Base-by-base conservation (phyloP, 208 protist species). In the Angomonas deanei region DNA sequence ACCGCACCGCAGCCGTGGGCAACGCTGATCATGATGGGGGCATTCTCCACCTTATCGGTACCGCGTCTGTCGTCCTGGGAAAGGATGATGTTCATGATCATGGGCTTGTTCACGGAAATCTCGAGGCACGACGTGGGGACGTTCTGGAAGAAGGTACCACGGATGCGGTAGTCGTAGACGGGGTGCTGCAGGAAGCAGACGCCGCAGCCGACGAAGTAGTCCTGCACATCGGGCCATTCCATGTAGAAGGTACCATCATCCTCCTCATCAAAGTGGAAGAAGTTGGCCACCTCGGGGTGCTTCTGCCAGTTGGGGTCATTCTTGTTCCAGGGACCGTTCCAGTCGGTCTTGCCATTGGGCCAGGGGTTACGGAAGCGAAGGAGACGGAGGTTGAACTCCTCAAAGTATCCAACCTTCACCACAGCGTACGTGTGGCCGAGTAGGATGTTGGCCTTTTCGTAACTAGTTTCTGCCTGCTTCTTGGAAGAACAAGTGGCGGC, bases 11-110 rank as follows among this genome's bases (percentile, higher is more conserved):
- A 66, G 30, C 84, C 77, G 54, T 89, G 76, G 1, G 82, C 82
- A n/a, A 94, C 61, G 58, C 76, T 88, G 61, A 94, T 78, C 84
- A 94, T 88, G 58, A 94, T 77, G 23, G 87, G 80, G 5, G 78
- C 59, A 66, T 88, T 71, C 46, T 84, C 82, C 10, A 39, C 28
- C 70, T 84, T 84, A 55, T 71, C 64, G 0, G 80, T 91, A 27
- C 85, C 88, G 56, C 84, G 88, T 48, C 79, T 72, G 70, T 92
- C 85, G 23, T 91, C 80, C 65, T 93, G 84, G 0, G 79, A 85
- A 21, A 95, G 74, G 61, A 82, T 78, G 26, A 89, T 71, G 27
- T 71, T 84, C 60, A 91, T 76, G 75, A 72, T 80, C 24, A 80
- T 78, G 10, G 82, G 80, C 30, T 70, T 42, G 28, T 32, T 74